Evolutionary conservation across 257 asterid species (phyloP).

Genomic region (Nicotiana attenuata): DNA sequence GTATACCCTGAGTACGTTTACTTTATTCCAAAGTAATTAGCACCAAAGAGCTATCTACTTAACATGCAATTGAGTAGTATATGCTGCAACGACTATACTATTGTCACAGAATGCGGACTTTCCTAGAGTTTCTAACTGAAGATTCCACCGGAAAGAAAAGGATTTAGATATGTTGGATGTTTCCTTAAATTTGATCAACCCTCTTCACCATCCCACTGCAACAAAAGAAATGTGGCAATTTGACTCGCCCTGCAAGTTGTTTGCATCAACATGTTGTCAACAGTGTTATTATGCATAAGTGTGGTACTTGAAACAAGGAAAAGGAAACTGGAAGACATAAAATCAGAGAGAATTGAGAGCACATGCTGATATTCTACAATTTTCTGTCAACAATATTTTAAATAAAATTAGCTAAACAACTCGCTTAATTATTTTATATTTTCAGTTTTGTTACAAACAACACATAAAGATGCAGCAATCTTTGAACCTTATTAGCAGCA

Average conservation of each 20-base stretch:
- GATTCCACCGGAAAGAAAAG: too few relatives aligned
- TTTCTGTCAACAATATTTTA: background rate
- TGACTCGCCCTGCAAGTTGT: conserved; percentile 75
- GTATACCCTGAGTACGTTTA: too few relatives aligned
- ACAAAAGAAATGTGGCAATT: conserved; percentile 88
- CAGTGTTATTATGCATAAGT: conserved; percentile 10
- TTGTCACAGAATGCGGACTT: too few relatives aligned
- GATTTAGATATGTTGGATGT: background rate
- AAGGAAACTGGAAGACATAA: background rate
- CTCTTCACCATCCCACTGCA: conserved; percentile 72
- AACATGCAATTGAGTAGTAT: too few relatives aligned
- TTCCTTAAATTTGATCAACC: background rate
- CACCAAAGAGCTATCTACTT: too few relatives aligned
- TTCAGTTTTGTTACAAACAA: background rate
- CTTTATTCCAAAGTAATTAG: too few relatives aligned
- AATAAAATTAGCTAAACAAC: background rate
- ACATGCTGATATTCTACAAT: background rate
- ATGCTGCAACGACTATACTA: too few relatives aligned
- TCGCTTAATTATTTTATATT: background rate
- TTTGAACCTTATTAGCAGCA: conserved; percentile 62
- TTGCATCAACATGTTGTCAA: background rate
- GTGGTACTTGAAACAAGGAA: background rate
- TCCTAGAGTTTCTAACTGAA: too few relatives aligned
- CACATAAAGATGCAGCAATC: background rate
- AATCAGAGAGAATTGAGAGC: background rate